Evolutionary conservation across 1,284 basidiomycete species (phyloP).

Genomic region (Ganoderma sinense): DNA sequence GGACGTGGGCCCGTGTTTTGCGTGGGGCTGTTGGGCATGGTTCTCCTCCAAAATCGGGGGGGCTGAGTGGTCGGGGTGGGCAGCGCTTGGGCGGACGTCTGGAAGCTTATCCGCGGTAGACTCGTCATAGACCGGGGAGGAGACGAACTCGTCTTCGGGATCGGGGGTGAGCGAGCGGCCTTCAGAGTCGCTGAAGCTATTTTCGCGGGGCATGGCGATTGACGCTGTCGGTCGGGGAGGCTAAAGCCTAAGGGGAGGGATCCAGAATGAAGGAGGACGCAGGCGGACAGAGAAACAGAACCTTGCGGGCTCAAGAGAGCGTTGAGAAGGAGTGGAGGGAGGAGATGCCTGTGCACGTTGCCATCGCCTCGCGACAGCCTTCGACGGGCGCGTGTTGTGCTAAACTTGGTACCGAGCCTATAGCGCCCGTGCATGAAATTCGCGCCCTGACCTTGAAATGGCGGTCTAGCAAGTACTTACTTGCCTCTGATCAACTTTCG

Average conservation of each 20-base stretch:
- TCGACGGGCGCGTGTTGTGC: conserved; percentile 6
- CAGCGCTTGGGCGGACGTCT: conserved; percentile 5
- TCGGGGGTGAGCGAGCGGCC: conserved; percentile 66
- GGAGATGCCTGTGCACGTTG: neutral
- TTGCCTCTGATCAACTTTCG: too few species aligned
- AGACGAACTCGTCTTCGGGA: conserved; percentile 41
- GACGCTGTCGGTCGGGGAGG: neutral
- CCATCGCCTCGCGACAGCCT: conserved; percentile 16
- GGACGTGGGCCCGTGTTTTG: neutral
- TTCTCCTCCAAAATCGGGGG: neutral
- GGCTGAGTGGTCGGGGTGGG: conserved; percentile 13
- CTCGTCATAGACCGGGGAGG: conserved; percentile 24
- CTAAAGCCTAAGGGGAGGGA: neutral
- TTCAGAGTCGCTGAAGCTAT: conserved; percentile 66
- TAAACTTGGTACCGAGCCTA: conserved; percentile 11
- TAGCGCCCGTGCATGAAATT: neutral
- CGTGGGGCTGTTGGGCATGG: conserved; percentile 1
- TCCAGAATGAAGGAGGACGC: neutral
- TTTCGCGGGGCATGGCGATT: conserved; percentile 56
- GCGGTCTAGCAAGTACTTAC: too few species aligned
- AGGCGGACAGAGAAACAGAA: conserved; percentile 1
- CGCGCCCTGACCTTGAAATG: too few species aligned
- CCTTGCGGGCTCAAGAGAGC: neutral
- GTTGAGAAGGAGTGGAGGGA: conserved; percentile 9
- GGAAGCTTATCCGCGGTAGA: conserved; percentile 15